Evolutionary conservation across 352 stramenopile species (phyloP), one percentile per base, ranked within the genome.

Genomic region (Pythium utonaiense): DNA sequence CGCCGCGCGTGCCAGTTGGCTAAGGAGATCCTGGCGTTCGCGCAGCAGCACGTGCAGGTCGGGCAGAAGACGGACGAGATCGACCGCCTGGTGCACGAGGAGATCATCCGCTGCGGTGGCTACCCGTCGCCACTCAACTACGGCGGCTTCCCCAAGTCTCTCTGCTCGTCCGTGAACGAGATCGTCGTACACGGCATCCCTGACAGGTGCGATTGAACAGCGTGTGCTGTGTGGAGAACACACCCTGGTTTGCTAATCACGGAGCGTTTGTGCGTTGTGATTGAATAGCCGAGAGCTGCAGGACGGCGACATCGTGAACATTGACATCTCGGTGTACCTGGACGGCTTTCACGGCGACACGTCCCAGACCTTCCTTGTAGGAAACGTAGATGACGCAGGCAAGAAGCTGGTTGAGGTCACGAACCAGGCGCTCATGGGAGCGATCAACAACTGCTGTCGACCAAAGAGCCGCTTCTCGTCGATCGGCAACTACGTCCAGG

Each of bases 311-410:
- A 83, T 99, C 42, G 91, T 98, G 33, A 98, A 96, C 75, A 96
- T 99, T 58, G 96, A 99, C 80, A 83, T 99, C 25, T 98, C 94
- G 27, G 90, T 98, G 48, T 97, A 78, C 57, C 45, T 98, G 3
- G 77, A 94, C 53, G 96, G 95, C 9, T 98, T 98, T 62, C 97
- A 99, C 74, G 97, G 97, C 25, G 97, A 99, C 73, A 99, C 98
- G 52, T 99, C 96, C 68, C 90, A 94, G 48, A 99, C 96, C 0
- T 95, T 98, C 50, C 70, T 97, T 21, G 96, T 99, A 8, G 97
- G 97, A 8, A 71, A 97, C 58, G 88, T 96, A 6, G 93, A 98
- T 52, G 80, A 93, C 13, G 75, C 64, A 19, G 88, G 83, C 25
- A 81, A 86, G 59, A 79, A 87, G 45, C 77, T 99, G n/a, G 73